These are phyloP conservation scores for Mayamaea pseudoterrestris DNA, from an alignment of 108 stramenopile genomes.

Conservation along the genomic window DNA sequence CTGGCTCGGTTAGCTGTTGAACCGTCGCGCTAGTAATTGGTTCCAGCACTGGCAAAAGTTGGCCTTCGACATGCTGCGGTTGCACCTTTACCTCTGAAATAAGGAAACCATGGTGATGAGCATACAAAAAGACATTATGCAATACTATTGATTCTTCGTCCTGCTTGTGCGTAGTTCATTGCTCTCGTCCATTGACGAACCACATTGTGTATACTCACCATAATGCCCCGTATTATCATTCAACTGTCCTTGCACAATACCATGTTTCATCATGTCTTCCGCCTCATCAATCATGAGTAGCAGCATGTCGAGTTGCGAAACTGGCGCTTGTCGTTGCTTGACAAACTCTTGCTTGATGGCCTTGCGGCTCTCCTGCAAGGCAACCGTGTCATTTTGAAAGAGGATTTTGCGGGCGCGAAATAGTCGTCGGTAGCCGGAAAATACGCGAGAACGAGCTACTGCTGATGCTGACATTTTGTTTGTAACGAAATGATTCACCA, in stretches of 20 bases:
- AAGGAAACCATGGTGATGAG: not conserved
- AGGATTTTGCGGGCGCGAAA: conserved; percentile 60
- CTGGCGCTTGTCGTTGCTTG: conserved; percentile 31
- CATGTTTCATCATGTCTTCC: conserved; percentile 68
- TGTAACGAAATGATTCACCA: not conserved
- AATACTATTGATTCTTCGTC: no score
- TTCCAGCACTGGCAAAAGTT: conserved; percentile 49
- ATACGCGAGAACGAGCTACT: conserved; percentile 15
- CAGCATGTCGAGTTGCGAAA: conserved; percentile 46
- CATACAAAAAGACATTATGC: not conserved
- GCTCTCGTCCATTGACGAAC: not conserved
- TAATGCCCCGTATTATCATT: conserved; percentile 55
- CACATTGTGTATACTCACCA: conserved; percentile 21
- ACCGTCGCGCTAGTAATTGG: conserved; percentile 61
- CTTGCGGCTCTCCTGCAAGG: conserved; percentile 46
- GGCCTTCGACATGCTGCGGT: conserved; percentile 40
- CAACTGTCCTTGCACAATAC: conserved; percentile 64
- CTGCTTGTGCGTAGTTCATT: not conserved
- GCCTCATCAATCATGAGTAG: conserved; percentile 77
- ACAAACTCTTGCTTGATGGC: conserved; percentile 67
- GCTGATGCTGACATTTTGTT: no score
- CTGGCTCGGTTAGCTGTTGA: conserved; percentile 22
- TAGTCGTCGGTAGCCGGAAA: conserved; percentile 66
- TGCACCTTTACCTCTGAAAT: conserved; percentile 41
- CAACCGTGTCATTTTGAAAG: conserved; percentile 53